Base-by-base conservation (phyloP, 768 basidiomycete species). In the Pisolithus microcarpus region DNA sequence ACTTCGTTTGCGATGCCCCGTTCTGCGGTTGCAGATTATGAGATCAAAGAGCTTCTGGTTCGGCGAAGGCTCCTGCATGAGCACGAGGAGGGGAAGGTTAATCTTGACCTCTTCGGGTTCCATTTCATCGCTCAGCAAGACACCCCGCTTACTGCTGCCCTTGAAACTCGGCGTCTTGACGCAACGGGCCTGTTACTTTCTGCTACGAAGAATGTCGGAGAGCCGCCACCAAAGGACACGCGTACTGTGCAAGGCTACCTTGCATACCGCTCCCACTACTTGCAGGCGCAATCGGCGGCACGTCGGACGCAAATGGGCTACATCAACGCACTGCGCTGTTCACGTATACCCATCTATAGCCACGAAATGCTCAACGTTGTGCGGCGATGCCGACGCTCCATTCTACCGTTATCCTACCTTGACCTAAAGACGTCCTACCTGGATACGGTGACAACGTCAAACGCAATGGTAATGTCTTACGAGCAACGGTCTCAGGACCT, bases 41-140 rank as follows among this genome's bases (percentile, higher is more conserved):
- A 92, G 72, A 79, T 96, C 79, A 79, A 94, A 76, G 87, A 97
- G 52, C 65, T 99, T 57, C 78, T 98, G 30, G 66, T 95, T 34
- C 80, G 96, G 11, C 82, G 90, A 30, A 75, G 82, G 43, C 68
- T 96, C 26, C 64, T 93, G 10, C 66, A 73, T 28, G 75, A 77
- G 13, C 61, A 70, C 31, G 68, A 80, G 59, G 59, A 78, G 65
- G 79, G 87, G 56, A 62, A 50, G 46, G 55, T 84, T 37, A 77
- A 85, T 56, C 66, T 90, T n/a, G 79, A 80, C 38, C 56, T 83
- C 18, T 71, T 90, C 21, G 82, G 85, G 9, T 63, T 92, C 31
- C 74, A 66, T 4, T 85, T 94, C 58, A 70, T 85, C 10, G 67
- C 76, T 19, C 61, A 68, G 16, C 80, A 88, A 60, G 70, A 77